Evolutionary conservation across 495 filamentous ascomycete species (phyloP).

Genomic region (Daldinia concentrica): DNA sequence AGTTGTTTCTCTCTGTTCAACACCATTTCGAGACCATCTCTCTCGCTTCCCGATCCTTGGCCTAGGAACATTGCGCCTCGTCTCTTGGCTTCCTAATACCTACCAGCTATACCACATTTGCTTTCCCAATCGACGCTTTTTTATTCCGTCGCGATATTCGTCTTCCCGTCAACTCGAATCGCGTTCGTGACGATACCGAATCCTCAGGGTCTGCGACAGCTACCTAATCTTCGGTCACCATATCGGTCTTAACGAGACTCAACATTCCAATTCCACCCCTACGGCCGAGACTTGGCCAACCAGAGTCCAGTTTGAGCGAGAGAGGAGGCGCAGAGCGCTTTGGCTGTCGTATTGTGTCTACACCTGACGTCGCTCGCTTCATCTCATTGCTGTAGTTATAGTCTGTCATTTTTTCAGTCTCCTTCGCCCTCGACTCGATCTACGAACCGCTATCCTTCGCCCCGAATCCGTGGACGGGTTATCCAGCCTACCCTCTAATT

Average conservation of each 20-base stretch:
- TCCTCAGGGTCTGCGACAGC: constrained; percentile 34
- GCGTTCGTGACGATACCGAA: constrained; percentile 15
- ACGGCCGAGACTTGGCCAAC: constrained; percentile 29
- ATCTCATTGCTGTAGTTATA: constrained; percentile 24
- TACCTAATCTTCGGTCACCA: constrained; percentile 11
- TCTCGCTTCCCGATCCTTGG: constrained; percentile 26
- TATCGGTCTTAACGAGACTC: constrained; percentile 34
- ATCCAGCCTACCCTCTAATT: constrained; percentile 18
- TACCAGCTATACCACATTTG: constrained; percentile 4
- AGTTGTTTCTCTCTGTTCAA: constrained; percentile 23
- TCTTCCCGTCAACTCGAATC: constrained; percentile 21
- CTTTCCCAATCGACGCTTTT: constrained; percentile 8
- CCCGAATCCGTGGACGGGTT: constrained; percentile 22
- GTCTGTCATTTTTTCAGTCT: constrained; percentile 38
- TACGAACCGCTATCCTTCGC: constrained; percentile 4
- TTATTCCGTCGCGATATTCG: constrained; percentile 21
- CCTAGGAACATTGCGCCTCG: constrained; percentile 17
- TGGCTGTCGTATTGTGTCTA: constrained; percentile 28
- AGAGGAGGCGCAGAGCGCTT: constrained; percentile 36
- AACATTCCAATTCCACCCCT: constrained; percentile 37
- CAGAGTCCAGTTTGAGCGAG: constrained; percentile 13
- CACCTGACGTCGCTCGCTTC: constrained; percentile 45
- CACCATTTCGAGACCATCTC: constrained; percentile 14
- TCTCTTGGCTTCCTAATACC: constrained; percentile 31
- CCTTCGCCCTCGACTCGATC: constrained; percentile 18